Evolutionary conservation across 805 yeast species (phyloP), one percentile per base, ranked within the genome.

Genomic region (Candida morakotiae): DNA sequence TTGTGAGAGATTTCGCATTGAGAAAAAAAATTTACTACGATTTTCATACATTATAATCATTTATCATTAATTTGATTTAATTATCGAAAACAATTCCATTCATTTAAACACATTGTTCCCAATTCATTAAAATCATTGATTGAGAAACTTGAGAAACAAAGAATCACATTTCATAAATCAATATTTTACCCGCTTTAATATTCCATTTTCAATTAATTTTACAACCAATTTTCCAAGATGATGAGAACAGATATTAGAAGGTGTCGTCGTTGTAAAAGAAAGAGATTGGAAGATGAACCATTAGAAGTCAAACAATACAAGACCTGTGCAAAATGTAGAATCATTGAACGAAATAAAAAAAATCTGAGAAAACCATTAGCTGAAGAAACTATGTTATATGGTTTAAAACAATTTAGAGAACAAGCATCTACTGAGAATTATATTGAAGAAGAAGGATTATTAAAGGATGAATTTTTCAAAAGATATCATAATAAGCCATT

Each of bases 211-310:
- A n/a, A n/a, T n/a, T n/a, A n/a, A n/a, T n/a, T n/a, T n/a, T n/a
- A n/a, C n/a, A n/a, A n/a, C n/a, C n/a, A 24, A 29, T n/a, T 6
- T 19, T 11, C 20, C 22, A 16, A 18, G 16, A 41, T 38, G 42
- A 38, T 35, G 39, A 31, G 34, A 19, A 30, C 35, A 20, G 60
- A 55, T 26, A 51, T 53, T 11, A 58, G 62, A 55, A 53, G 64
- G 44, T 75, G 81, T 49, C 77, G 81, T 51, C 72, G 81, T 48
- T 75, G 81, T 58, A 75, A 75, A 49, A 56, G 78, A 35, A 69
- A 72, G 65, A 64, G 81, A 57, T 64, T 72, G 45, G 71, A 68
- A 42, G 74, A 73, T 42, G 81, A 75, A 53, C 75, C 75, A 17
- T 73, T 76, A 2, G 79, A 74, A 43, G 79, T 75, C 28, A 62